Conservation (phyloP, 2,329 filamentous ascomycete genomes). For the Talaromyces albobiverticillius region DNA sequence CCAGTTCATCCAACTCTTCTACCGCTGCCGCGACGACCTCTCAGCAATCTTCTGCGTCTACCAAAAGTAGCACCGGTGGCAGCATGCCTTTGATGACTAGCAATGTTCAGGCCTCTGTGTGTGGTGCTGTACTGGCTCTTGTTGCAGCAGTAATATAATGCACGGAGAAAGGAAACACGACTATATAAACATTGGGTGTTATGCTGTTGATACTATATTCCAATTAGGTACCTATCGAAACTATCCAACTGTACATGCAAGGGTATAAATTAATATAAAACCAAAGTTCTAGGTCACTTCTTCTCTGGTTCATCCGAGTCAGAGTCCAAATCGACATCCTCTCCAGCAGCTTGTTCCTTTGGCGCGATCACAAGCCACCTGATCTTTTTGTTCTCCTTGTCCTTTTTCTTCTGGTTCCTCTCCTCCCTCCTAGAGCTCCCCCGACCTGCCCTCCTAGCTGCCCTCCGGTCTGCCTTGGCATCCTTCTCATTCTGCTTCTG, state of each 20-base stretch:
- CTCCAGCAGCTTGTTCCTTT: neutral
- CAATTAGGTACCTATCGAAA: too few species aligned
- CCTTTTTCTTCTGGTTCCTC: conserved; percentile 1
- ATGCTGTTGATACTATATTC: too few species aligned
- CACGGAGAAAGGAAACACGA: too few species aligned
- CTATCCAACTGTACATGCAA: too few species aligned
- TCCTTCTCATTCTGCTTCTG: conserved; percentile 13
- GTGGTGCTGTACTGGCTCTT: neutral
- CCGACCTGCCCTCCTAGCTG: neutral
- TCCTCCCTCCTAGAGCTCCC: neutral
- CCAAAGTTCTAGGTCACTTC: neutral
- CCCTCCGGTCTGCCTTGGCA: neutral
- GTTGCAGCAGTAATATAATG: neutral
- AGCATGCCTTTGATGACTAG: neutral
- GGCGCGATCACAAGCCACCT: neutral
- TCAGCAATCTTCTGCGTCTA: neutral
- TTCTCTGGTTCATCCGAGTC: neutral
- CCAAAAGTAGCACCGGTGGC: neutral
- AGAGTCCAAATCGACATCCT: neutral
- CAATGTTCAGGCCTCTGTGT: neutral
- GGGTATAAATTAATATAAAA: neutral
- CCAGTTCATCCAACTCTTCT: neutral
- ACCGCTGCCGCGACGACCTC: neutral
- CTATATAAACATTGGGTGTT: too few species aligned
- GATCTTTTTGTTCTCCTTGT: neutral